A percentile compares a stretch with the other conserved stretches of the same genome.
Conservation (phyloP, 352 stramenopile species). For the Thraustotheca clavata region DNA sequence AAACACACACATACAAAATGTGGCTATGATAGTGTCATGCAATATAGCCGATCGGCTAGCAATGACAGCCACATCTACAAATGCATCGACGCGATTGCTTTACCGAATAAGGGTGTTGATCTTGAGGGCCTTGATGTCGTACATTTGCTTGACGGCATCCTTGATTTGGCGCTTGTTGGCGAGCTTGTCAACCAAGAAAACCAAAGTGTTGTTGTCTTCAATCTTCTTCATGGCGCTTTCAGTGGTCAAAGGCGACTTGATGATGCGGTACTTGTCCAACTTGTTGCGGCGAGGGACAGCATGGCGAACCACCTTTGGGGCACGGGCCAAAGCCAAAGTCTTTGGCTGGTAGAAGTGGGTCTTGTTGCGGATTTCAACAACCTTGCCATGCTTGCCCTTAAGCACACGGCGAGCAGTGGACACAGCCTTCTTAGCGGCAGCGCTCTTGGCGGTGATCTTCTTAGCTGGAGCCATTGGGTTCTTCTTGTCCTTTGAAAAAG, state of each 20-base stretch:
- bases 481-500: slow-evolving; percentile 39
- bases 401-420: slow-evolving; percentile 92
- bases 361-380: slow-evolving; percentile 98
- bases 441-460: slow-evolving; percentile 53
- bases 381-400: slow-evolving; percentile 96
- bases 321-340: slow-evolving; percentile 92
- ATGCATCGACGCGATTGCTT: slow-evolving; percentile 74
- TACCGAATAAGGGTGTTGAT: slow-evolving; percentile 99
- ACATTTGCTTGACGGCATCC: slow-evolving; percentile 97
- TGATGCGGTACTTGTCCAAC: slow-evolving; percentile 98
- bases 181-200: slow-evolving; percentile 99
- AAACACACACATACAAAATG: slow-evolving; percentile 23
- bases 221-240: slow-evolving; percentile 99
- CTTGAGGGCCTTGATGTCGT: slow-evolving; percentile 99
- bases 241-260: slow-evolving; percentile 99
- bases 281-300: slow-evolving; percentile 90
- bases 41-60: slow-evolving; percentile 13
- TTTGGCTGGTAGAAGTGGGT: slow-evolving; percentile 99
- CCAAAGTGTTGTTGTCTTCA: slow-evolving; percentile 99
- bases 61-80: not conserved
- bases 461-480: slow-evolving; percentile 69
- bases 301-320: slow-evolving; percentile 96
- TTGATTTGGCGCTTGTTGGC: slow-evolving; percentile 99
- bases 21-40: not conserved
- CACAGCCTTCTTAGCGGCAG: slow-evolving; percentile 87